phyloP scores from a whole-genome alignment of 2,329 filamentous ascomycete species.

The Aspergillus piperis region DNA sequence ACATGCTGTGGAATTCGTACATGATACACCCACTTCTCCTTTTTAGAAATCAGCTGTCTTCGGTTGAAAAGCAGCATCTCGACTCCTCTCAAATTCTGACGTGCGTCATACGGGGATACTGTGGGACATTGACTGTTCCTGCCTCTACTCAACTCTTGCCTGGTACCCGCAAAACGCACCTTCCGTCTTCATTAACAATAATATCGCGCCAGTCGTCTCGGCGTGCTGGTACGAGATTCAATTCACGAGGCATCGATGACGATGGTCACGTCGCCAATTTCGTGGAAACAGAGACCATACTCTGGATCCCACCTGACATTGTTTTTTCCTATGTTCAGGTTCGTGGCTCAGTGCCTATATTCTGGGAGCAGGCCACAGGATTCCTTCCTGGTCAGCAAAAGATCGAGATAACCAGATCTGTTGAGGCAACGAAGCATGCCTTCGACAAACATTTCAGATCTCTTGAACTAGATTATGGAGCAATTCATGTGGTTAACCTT shows the following conservation, averaged over 20 bases:
- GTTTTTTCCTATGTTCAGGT: conserved; percentile 94
- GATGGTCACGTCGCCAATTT: conserved; percentile 98
- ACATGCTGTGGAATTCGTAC: conserved; percentile 96
- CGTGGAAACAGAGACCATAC: conserved; percentile 94
- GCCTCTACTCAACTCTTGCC: conserved; percentile 72
- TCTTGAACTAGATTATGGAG: conserved; percentile 83
- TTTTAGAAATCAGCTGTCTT: conserved; percentile 79
- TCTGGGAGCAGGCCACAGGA: conserved; percentile 93
- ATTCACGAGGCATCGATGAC: conserved; percentile 95
- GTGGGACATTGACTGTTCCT: conserved; percentile 81
- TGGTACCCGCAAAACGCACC: conserved; percentile 60
- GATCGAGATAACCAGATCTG: conserved; percentile 83
- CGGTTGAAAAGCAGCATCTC: conserved; percentile 73
- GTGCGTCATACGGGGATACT: conserved; percentile 91
- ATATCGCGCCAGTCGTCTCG: conserved; percentile 90
- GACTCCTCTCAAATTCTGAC: conserved; percentile 87
- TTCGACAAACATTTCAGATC: conserved; percentile 93
- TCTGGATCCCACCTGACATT: conserved; percentile 75
- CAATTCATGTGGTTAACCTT: conserved; percentile 89
- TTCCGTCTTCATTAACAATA: conserved; percentile 81
- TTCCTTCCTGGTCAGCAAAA: conserved; percentile 92
- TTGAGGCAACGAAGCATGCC: conserved; percentile 87
- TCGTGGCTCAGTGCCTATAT: conserved; percentile 88
- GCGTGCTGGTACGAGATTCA: conserved; percentile 92
- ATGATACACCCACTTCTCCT: conserved; percentile 93